These are phyloP conservation scores for Clohesyomyces aquaticus DNA, from an alignment of 495 filamentous ascomycete species.

Conservation along the genomic window DNA sequence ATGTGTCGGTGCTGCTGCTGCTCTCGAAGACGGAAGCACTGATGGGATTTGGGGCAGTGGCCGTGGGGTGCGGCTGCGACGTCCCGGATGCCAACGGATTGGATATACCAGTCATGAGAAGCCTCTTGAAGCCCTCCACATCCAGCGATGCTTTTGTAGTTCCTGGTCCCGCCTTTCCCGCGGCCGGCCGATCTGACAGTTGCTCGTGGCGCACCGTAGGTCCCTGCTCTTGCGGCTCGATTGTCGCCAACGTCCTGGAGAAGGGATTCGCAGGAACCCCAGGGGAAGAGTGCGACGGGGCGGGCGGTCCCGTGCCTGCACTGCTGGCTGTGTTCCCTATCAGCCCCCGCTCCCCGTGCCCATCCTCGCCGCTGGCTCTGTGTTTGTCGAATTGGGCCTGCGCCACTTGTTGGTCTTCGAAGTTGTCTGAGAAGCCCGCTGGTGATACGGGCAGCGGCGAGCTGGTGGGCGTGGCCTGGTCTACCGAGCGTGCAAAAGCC, in stretches of 20 bases:
- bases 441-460: constrained; percentile 17
- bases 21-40: constrained; percentile 37
- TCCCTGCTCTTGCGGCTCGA: constrained; percentile 37
- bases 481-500: constrained; percentile 6
- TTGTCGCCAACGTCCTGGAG: constrained; percentile 45
- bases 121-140: constrained; percentile 48
- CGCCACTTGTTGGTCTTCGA: constrained; percentile 17
- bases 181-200: constrained; percentile 24
- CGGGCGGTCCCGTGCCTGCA: constrained; percentile 10
- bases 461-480: not conserved
- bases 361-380: constrained; percentile 14
- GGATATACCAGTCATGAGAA: constrained; percentile 46
- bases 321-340: constrained; percentile 34
- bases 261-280: constrained; percentile 43
- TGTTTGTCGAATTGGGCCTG: constrained; percentile 14
- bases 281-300: constrained; percentile 2
- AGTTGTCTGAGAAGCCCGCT: constrained; percentile 24
- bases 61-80: constrained; percentile 8
- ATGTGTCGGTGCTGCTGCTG: constrained; percentile 49
- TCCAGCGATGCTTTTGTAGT: constrained; percentile 38
- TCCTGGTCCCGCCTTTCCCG: constrained; percentile 19
- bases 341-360: constrained; percentile 27
- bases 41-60: constrained; percentile 13
- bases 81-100: constrained; percentile 29
- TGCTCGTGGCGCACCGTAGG: constrained; percentile 5